These are phyloP conservation scores for Zygosaccharomyces pseudobailii DNA, from an alignment of 1,139 yeast species.

Conservation along the genomic window DNA sequence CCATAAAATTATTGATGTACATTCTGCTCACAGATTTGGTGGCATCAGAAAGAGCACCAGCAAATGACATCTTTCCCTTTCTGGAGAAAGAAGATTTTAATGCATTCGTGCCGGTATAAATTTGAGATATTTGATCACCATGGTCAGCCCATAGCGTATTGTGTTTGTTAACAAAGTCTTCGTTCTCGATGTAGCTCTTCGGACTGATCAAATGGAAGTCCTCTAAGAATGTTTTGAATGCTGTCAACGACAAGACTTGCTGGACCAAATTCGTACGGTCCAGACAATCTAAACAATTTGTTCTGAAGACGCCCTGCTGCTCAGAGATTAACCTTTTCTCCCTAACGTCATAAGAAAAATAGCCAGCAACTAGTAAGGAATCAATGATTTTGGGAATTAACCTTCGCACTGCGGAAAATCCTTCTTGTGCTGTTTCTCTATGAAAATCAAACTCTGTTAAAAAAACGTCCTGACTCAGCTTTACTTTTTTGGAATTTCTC, in stretches of 20 bases:
- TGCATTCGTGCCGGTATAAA: slow-evolving; percentile 96
- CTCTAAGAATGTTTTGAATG: slow-evolving; percentile 60
- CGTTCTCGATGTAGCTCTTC: slow-evolving; percentile 29
- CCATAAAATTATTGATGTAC: slow-evolving; percentile 94
- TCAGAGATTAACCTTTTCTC: slow-evolving; percentile 52
- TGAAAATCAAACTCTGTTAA: slow-evolving; percentile 91
- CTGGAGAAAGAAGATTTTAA: slow-evolving; percentile 89
- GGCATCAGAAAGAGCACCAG: slow-evolving; percentile 94
- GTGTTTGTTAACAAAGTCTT: slow-evolving; percentile 60
- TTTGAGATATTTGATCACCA: slow-evolving; percentile 95
- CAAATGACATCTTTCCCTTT: slow-evolving; percentile 91
- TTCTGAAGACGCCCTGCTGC: slow-evolving; percentile 86
- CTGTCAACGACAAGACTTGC: slow-evolving; percentile 69
- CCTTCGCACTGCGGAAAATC: slow-evolving; percentile 76
- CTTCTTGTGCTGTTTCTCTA: slow-evolving; percentile 81
- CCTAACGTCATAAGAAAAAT: slow-evolving; percentile 58
- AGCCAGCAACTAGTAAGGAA: slow-evolving; percentile 73
- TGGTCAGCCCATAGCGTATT: slow-evolving; percentile 95
- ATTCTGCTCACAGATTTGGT: slow-evolving; percentile 92
- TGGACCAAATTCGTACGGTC: slow-evolving; percentile 93
- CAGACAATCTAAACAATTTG: slow-evolving; percentile 90
- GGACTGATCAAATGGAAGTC: slow-evolving; percentile 39
- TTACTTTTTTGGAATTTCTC: slow-evolving; percentile 29
- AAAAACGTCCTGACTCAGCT: slow-evolving; percentile 45
- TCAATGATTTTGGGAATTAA: slow-evolving; percentile 60